Evolutionary conservation across 1,284 basidiomycete genomes (phyloP), one percentile per base, ranked within the genome.

Genomic region (Schizopora paradoxa): DNA sequence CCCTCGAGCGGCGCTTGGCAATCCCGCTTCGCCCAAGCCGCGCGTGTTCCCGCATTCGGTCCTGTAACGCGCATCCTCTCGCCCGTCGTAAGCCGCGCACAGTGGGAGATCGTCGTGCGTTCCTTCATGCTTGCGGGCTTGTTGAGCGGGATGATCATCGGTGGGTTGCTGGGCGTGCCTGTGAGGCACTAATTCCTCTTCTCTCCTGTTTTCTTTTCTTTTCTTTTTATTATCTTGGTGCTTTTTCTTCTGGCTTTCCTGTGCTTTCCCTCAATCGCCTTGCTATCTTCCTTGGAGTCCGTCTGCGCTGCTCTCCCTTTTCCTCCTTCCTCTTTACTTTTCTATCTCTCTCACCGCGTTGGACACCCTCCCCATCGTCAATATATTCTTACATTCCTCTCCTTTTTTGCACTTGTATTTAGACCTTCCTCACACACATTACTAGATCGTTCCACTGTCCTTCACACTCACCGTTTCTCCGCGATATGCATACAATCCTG

Each of bases 31-130:
- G 65, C 69, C 49, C 61, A 68, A 49, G 69, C 81, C 48, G 70
- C 70, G 42, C 66, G 72, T 19, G 83, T 86, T 5, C 84, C 84
- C 2, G 79, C 81, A 47, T 87, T 88, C 51, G 72, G 76, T 14
- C 82, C 84, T 22, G 63, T 88, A 43, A 87, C 86, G 35, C 72
- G 69, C 33, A 69, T 88, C 22, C 68, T 83, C 38, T 83, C 73
- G 51, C 80, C 82, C n/a, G 68, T 82, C 43, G 75, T 88, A 39
- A 72, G 76, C 43, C 71, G 86, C 10, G 83, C 78, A 4, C 86
- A 89, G 56, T 89, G 86, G 86, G 85, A 88, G 63, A 71, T 78
- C 19, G 72, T 77, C 14, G 60, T 77, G 35, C 56, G 73, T 25
- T 72, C 73, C 26, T 66, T 59, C 29, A 11, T 60, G 4, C 47